phyloP scores from a whole-genome alignment of 306 rosid genomes.

The Pyrus bretschneideri region DNA sequence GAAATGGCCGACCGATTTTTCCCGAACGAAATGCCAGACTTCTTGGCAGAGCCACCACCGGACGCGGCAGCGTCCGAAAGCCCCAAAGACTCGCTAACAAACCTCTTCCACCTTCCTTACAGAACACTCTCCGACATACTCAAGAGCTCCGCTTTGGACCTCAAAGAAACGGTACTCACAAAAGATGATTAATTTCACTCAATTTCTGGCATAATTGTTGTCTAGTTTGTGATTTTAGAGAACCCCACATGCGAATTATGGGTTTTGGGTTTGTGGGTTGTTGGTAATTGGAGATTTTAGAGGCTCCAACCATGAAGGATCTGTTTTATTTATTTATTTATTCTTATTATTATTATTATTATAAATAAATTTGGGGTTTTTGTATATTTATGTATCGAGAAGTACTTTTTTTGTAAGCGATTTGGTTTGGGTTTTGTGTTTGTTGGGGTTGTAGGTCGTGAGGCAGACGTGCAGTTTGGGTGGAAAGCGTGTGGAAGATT shows the following conservation, averaged over 20 bases:
- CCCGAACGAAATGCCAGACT: slow-evolving; percentile 54
- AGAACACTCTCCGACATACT: slow-evolving; percentile 27
- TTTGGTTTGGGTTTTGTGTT: slow-evolving; percentile 5
- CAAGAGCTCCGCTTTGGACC: slow-evolving; percentile 40
- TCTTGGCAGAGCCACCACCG: slow-evolving; percentile 29
- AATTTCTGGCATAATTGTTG: neutral
- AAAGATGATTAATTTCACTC: neutral
- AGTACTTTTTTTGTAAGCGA: neutral
- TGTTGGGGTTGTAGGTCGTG: slow-evolving; percentile 53
- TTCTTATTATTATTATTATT: too few species aligned
- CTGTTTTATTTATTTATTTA: too few species aligned
- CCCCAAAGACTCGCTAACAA: slow-evolving; percentile 26
- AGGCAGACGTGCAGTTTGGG: slow-evolving; percentile 59
- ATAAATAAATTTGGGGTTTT: neutral
- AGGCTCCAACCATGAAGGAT: neutral
- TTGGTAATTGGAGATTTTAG: neutral
- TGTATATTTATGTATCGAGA: slow-evolving; percentile 3
- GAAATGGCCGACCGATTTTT: slow-evolving; percentile 72
- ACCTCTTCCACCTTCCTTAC: slow-evolving; percentile 52
- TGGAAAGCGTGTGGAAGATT: slow-evolving; percentile 54
- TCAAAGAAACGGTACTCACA: slow-evolving; percentile 53
- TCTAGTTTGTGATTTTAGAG: neutral
- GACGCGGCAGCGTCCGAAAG: slow-evolving; percentile 24
- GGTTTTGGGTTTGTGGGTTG: neutral
- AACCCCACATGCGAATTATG: neutral